Evolutionary conservation across 2,329 filamentous ascomycete genomes (phyloP).

Genomic region (Pseudogymnoascus sp.): DNA sequence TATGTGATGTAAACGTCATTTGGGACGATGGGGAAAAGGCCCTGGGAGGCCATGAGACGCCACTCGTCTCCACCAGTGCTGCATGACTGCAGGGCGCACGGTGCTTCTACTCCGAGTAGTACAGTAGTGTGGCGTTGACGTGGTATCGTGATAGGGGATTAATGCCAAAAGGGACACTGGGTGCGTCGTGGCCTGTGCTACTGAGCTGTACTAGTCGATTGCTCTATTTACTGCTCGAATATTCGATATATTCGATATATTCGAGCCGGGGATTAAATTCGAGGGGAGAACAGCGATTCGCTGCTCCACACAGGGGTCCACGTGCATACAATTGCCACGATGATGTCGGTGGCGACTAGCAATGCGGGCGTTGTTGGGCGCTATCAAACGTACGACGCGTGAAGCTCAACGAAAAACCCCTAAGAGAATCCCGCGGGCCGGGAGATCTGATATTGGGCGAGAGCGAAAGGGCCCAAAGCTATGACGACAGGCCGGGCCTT

Average conservation of each 20-base stretch:
- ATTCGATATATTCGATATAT: background rate
- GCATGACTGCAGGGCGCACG: background rate
- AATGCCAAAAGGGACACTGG: background rate
- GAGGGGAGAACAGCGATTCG: background rate
- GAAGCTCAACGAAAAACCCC: background rate
- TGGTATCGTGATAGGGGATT: background rate
- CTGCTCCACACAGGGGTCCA: background rate
- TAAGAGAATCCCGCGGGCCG: background rate
- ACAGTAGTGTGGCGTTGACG: background rate
- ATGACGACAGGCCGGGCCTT: background rate
- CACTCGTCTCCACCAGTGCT: background rate
- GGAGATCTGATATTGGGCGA: background rate
- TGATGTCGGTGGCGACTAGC: background rate
- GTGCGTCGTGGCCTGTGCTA: background rate
- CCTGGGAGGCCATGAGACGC: background rate
- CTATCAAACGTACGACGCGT: background rate
- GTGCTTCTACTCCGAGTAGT: background rate
- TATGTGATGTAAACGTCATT: background rate
- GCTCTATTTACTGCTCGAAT: background rate
- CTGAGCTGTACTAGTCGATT: too few relatives aligned
- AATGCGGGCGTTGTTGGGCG: background rate
- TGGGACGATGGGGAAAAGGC: background rate
- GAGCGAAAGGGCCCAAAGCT: background rate
- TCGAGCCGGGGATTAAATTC: background rate
- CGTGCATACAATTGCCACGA: background rate